Evolutionary conservation across 768 basidiomycete genomes (phyloP).

Genomic region (Xerocomellus amylosporus): DNA sequence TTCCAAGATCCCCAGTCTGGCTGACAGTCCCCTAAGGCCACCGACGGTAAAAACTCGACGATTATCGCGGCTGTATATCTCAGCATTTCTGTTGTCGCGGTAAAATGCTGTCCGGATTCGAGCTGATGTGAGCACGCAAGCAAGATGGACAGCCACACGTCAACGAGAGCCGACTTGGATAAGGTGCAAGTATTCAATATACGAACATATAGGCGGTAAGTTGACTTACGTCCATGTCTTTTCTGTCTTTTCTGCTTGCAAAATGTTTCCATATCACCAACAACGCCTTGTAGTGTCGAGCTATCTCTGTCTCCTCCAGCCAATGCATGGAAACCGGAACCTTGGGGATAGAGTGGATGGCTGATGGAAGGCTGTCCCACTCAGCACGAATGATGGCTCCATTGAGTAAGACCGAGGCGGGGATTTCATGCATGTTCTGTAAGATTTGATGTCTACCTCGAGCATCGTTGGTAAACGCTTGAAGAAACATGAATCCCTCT

Average conservation of each 20-base stretch:
- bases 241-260: conserved; percentile 18
- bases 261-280: conserved; percentile 38
- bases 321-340: conserved; percentile 29
- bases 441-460: conserved; percentile 4
- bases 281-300: conserved; percentile 38
- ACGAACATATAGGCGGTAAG: neutral
- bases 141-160: conserved; percentile 57
- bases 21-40: neutral
- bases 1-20: conserved; percentile 22
- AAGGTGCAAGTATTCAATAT: conserved; percentile 2
- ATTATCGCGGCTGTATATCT: conserved; percentile 36
- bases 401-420: conserved; percentile 42
- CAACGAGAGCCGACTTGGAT: conserved; percentile 38
- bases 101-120: conserved; percentile 37
- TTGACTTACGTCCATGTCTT: conserved; percentile 26
- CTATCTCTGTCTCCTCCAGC: conserved; percentile 40
- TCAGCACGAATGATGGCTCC: conserved; percentile 38
- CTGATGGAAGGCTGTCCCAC: conserved; percentile 24
- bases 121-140: conserved; percentile 46
- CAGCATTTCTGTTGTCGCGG: conserved; percentile 35
- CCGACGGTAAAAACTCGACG: conserved; percentile 33
- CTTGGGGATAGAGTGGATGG: conserved; percentile 27
- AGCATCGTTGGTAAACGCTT: conserved; percentile 32
- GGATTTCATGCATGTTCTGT: conserved; percentile 17
- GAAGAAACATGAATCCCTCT: conserved; percentile 38